Percentiles rank a stretch among this genome's conserved stretches.
Conservation (phyloP, 805 yeast species). For the Saccharomyces jurei region DNA sequence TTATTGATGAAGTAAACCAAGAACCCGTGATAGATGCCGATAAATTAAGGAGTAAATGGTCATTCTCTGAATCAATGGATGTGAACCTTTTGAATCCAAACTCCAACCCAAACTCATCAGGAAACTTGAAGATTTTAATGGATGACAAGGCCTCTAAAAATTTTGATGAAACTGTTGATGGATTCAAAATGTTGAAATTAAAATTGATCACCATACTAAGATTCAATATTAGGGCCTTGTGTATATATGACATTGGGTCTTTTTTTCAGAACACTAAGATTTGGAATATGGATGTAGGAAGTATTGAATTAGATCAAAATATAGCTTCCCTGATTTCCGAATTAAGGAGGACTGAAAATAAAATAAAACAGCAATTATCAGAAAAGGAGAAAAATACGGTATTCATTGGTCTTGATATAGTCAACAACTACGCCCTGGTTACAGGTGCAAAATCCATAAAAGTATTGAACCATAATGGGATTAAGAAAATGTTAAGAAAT, state of each 20-base stretch:
- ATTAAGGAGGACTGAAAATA: constrained; percentile 22
- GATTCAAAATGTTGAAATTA: constrained; percentile 13
- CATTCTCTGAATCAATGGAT: constrained; percentile 33
- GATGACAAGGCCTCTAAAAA: constrained; percentile 10
- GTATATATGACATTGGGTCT: constrained; percentile 22
- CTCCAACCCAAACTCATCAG: constrained; percentile 8
- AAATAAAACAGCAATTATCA: constrained; percentile 16
- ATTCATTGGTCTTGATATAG: constrained; percentile 22
- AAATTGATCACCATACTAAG: constrained; percentile 20
- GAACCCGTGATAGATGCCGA: constrained; percentile 18
- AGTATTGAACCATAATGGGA: constrained; percentile 25
- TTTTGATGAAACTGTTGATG: constrained; percentile 15
- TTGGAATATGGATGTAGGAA: constrained; percentile 28
- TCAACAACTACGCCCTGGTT: constrained; percentile 18
- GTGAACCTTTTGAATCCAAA: constrained; percentile 5
- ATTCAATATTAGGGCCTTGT: constrained; percentile 26
- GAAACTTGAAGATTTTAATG: constrained; percentile 16
- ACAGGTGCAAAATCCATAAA: constrained; percentile 20
- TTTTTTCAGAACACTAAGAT: constrained; percentile 17
- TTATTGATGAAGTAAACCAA: constrained; percentile 3
- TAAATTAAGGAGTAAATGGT: constrained; percentile 32
- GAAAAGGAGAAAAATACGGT: constrained; percentile 14
- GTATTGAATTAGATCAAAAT: constrained; percentile 24
- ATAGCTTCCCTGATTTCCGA: constrained; percentile 24
- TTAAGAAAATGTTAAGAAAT: constrained; percentile 25